Percentiles rank a stretch among this genome's conserved stretches.
phyloP scores from a whole-genome alignment of 805 yeast genomes.

The Cyberlindnera misumaiensis region DNA sequence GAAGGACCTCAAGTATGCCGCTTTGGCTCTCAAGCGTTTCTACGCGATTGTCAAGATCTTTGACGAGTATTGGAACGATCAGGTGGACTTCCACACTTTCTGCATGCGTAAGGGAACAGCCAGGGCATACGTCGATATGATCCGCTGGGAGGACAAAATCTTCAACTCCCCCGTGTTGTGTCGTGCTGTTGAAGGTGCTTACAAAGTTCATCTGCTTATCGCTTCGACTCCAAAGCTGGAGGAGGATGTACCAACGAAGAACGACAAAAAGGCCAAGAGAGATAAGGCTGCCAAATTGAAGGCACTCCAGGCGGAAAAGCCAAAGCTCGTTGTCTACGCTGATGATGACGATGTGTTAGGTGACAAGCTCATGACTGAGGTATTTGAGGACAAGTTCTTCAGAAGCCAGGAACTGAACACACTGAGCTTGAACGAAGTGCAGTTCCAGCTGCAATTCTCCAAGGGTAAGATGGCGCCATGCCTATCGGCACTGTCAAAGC shows the following conservation, averaged over 20 bases:
- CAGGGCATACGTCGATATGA: conserved; percentile 68
- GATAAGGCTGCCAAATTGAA: conserved; percentile 35
- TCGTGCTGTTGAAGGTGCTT: conserved; percentile 64
- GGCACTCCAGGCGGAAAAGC: conserved; percentile 47
- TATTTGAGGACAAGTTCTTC: conserved; percentile 38
- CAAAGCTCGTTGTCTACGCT: conserved; percentile 30
- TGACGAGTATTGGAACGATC: conserved; percentile 71
- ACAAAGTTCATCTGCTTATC: conserved; percentile 41
- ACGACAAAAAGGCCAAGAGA: conserved; percentile 51
- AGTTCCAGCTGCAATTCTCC: conserved; percentile 18
- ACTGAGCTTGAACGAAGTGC: conserved; percentile 19
- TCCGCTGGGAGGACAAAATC: conserved; percentile 76
- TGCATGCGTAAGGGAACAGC: conserved; percentile 89
- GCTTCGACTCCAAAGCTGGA: conserved; percentile 11
- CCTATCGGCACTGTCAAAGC: conserved; percentile 15
- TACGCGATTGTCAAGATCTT: conserved; percentile 59
- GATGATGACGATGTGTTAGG: conserved; percentile 61
- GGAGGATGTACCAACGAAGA: conserved; percentile 30
- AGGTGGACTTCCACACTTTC: conserved; percentile 90
- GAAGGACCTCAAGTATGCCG: conserved; percentile 42
- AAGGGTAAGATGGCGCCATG: conserved; percentile 21
- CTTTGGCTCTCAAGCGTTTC: conserved; percentile 77
- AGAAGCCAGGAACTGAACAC: conserved; percentile 39
- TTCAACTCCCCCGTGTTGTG: conserved; percentile 63
- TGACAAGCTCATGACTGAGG: conserved; percentile 32